Percentiles rank a stretch among this genome's conserved stretches.
Evolutionary conservation across 371 early-diverging fungal species (phyloP).

Genomic region (Mortierella sp.): DNA sequence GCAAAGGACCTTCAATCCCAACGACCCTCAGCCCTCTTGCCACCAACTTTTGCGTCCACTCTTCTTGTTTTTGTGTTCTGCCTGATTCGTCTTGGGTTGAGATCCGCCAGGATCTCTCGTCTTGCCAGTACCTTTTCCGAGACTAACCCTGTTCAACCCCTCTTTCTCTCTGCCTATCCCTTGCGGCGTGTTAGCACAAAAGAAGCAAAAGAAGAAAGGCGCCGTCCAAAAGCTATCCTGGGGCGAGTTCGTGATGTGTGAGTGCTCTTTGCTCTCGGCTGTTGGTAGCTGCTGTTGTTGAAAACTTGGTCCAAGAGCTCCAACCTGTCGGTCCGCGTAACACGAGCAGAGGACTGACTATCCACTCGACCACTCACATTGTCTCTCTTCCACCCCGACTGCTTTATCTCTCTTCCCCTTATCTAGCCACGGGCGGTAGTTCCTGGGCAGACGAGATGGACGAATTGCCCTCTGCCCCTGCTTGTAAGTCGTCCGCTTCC

Average conservation of each 20-base stretch:
- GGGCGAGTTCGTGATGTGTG: conserved; percentile 81
- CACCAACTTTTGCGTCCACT: too few relatives aligned
- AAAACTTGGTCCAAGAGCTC: conserved; percentile 31
- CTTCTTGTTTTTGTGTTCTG: too few relatives aligned
- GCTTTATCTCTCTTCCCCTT: background rate
- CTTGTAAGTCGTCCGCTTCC: conserved; percentile 65
- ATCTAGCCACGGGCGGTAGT: conserved; percentile 64
- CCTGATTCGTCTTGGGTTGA: too few relatives aligned
- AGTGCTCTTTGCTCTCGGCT: conserved; percentile 3
- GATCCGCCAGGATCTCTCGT: too few relatives aligned
- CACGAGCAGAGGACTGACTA: conserved; percentile 23
- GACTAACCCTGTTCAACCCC: too few relatives aligned
- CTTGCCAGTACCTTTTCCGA: background rate
- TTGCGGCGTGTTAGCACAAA: conserved; percentile 40
- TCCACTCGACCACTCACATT: conserved; percentile 9
- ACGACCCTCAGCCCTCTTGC: too few relatives aligned
- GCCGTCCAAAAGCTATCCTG: conserved; percentile 84
- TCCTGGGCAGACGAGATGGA: conserved; percentile 95
- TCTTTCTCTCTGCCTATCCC: background rate
- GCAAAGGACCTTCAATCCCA: too few relatives aligned
- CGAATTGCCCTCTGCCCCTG: conserved; percentile 86
- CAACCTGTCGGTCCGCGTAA: conserved; percentile 13
- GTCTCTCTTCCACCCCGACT: background rate
- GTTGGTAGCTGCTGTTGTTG: background rate
- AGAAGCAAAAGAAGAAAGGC: conserved; percentile 75